phyloP scores from a whole-genome alignment of 495 filamentous ascomycete genomes.

The Hypoxylon fuscum region DNA sequence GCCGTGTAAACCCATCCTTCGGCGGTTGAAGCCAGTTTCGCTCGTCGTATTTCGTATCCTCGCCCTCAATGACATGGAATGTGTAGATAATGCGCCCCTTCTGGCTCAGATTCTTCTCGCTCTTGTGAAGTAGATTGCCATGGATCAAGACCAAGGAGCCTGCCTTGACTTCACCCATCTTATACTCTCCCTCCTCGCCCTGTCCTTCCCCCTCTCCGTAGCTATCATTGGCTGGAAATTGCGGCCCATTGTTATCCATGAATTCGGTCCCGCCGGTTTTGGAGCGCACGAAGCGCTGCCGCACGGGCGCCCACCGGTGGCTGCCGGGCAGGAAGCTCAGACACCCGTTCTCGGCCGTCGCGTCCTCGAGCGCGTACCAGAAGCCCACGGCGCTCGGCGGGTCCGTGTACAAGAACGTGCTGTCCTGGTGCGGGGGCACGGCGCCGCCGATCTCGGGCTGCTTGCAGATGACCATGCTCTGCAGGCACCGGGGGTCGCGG shows the following conservation, averaged over 20 bases:
- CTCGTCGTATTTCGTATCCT: constrained; percentile 77
- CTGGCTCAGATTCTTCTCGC: constrained; percentile 84
- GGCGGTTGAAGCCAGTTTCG: constrained; percentile 94
- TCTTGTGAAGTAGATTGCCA: constrained; percentile 96
- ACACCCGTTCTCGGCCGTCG: constrained; percentile 83
- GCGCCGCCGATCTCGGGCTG: constrained; percentile 94
- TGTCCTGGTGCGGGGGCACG: constrained; percentile 89
- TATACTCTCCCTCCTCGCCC: constrained; percentile 63
- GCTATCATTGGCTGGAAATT: constrained; percentile 54
- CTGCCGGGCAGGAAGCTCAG: constrained; percentile 84
- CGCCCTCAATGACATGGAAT: constrained; percentile 94
- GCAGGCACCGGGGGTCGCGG: constrained; percentile 72
- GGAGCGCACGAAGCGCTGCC: constrained; percentile 75
- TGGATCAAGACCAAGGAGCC: constrained; percentile 93
- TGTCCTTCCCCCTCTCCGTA: constrained; percentile 47
- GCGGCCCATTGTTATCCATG: constrained; percentile 53
- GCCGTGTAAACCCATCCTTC: constrained; percentile 74
- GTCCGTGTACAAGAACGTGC: constrained; percentile 89
- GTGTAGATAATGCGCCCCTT: constrained; percentile 96
- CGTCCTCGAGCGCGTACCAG: constrained; percentile 96
- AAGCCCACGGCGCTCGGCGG: constrained; percentile 91
- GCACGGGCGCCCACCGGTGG: constrained; percentile 72
- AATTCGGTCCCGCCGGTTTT: constrained; percentile 61
- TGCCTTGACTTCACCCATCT: constrained; percentile 81
- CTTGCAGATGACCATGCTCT: constrained; percentile 98